phyloP scores from a whole-genome alignment of 2,329 filamentous ascomycete species.

The Cyphellophora europaea region DNA sequence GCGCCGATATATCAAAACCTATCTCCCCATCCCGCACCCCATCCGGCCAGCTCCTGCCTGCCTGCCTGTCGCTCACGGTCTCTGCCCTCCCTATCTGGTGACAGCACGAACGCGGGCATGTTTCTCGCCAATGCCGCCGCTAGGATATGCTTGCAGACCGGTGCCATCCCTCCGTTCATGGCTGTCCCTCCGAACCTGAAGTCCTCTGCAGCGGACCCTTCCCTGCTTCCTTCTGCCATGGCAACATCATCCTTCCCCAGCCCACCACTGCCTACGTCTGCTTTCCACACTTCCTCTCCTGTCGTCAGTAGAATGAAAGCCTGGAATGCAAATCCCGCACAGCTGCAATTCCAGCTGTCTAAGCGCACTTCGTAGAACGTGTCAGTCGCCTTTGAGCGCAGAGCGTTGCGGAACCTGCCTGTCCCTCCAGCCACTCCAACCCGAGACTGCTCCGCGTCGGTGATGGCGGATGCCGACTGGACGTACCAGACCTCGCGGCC shows the following conservation, averaged over 20 bases:
- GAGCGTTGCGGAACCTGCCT: conserved; percentile 3
- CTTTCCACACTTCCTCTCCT: conserved; percentile 4
- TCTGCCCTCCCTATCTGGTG: conserved; percentile 46
- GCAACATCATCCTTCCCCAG: no score
- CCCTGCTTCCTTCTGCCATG: no score
- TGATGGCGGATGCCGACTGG: conserved; percentile 44
- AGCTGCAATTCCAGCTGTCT: conserved; percentile 77
- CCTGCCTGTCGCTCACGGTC: conserved; percentile 43
- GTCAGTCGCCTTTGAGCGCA: conserved; percentile 14
- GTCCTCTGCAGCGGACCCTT: conserved; percentile 1
- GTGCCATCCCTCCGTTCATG: conserved; percentile 28
- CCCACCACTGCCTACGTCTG: conserved; percentile 2
- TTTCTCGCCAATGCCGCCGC: conserved; percentile 68
- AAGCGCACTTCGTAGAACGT: conserved; percentile 62
- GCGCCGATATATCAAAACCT: no score
- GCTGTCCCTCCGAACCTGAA: conserved; percentile 30
- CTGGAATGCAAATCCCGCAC: conserved; percentile 70
- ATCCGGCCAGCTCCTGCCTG: conserved; percentile 63
- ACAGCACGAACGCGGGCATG: conserved; percentile 51
- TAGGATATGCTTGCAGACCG: conserved; percentile 79
- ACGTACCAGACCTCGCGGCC: conserved; percentile 48
- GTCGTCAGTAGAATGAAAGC: conserved; percentile 46
- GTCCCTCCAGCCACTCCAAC: conserved; percentile 2
- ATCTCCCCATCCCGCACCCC: conserved; percentile 43
- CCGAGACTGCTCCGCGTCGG: conserved; percentile 10